Evolutionary conservation across 2,329 filamentous ascomycete species (phyloP), one percentile per base, ranked within the genome.

Genomic region (Arthrobotrys iridis): DNA sequence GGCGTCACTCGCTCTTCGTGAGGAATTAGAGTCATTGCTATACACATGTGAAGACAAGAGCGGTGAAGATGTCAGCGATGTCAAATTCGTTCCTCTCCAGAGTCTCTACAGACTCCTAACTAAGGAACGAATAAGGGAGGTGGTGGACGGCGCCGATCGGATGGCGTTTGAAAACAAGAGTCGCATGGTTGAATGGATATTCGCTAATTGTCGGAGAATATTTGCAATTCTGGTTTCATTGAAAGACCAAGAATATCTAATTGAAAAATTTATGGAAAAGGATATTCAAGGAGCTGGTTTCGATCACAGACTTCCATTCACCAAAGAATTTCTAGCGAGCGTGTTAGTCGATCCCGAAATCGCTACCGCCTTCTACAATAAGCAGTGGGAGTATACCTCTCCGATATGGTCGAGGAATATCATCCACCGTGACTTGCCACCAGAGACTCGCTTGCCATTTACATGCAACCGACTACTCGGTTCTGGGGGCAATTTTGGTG

Each of bases 381-480:
- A 26, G 24, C 67, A 72, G 30, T 72, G 67, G 67, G 59, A 48
- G 5, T 72, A 64, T 13, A 41, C 58, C 20, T 57, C 67, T 4
- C 67, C 67, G 13, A 24, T 72, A 8, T 72, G 46, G 58, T 64
- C 58, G 13, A 64, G 48, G 24, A 72, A 72, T 50, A 46, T 64
- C 7, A 43, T 64, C 11, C 58, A 72, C 15, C 58, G 67, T 18
- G 67, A 64, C 41, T 10, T 72, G 11, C 67, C 58, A 13, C 10
- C 45, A 1, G 50, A 64, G 1, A 60, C 59, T 15, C 18, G 46
- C 10, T 33, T 72, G 2, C 58, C 67, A 4, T 70, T 70, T 18
- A 33, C 33, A 5, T 57, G 40, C 13, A 64, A 64, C 18, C 8
- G 40, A 5, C 46, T 28, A 10, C 40, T 72, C 4, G 67, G 40